These are phyloP conservation scores for Boletus speciosus DNA, from an alignment of 768 basidiomycete species.

Conservation along the genomic window DNA sequence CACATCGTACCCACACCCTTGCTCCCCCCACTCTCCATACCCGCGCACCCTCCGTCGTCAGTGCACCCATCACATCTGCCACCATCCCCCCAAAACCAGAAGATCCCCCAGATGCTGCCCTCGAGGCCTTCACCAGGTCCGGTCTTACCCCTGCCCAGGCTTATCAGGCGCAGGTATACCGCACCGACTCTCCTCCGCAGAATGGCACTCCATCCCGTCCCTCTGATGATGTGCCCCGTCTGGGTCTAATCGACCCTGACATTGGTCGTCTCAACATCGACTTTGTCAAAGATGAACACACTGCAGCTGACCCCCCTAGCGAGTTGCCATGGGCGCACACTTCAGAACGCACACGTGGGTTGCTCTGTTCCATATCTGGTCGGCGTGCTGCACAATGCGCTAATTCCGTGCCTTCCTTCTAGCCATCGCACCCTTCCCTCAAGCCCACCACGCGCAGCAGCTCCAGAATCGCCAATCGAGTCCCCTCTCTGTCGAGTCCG, in stretches of 20 bases:
- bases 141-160: constrained; percentile 76
- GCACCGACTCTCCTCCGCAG: constrained; percentile 38
- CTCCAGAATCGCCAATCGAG: constrained; percentile 31
- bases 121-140: constrained; percentile 43
- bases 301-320: constrained; percentile 41
- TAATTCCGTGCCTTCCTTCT: constrained; percentile 20
- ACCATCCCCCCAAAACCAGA: constrained; percentile 46
- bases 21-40: constrained; percentile 40
- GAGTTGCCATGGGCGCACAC: constrained; percentile 56
- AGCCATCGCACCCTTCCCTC: constrained; percentile 27
- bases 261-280: constrained; percentile 58
- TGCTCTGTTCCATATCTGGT: constrained; percentile 28
- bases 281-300: constrained; percentile 39
- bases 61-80: constrained; percentile 39
- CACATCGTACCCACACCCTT: constrained; percentile 29
- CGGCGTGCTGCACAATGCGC: constrained; percentile 25
- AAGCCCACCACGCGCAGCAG: constrained; percentile 22
- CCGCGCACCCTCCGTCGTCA: constrained; percentile 51
- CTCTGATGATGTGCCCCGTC: constrained; percentile 33
- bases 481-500: constrained; percentile 39
- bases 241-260: constrained; percentile 50
- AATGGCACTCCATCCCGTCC: constrained; percentile 28
- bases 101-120: constrained; percentile 46
- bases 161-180: constrained; percentile 74
- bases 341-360: constrained; percentile 44